phyloP scores from a whole-genome alignment of 768 basidiomycete species.

The Pleurotus tuoliensis region DNA sequence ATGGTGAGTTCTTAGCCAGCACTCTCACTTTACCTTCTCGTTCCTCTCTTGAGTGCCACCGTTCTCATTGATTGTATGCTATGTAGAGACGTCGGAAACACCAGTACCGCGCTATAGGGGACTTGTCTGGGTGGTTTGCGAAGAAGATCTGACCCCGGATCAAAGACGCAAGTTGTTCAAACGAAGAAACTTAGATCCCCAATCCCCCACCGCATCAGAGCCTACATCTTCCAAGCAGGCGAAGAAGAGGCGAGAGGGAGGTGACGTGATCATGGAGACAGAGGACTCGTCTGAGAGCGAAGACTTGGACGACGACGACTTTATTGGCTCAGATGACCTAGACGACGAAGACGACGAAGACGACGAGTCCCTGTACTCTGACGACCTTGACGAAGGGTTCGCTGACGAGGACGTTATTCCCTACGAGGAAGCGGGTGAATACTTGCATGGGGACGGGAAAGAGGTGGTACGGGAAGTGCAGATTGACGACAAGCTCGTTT shows the following conservation, averaged over 20 bases:
- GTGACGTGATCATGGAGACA: neutral
- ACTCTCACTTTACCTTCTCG: conserved; percentile 1
- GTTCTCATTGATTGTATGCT: conserved; percentile 11
- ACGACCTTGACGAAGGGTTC: conserved; percentile 4
- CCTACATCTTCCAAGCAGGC: conserved; percentile 21
- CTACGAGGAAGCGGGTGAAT: neutral
- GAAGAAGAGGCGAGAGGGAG: conserved; percentile 9
- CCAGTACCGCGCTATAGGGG: conserved; percentile 55
- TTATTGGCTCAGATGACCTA: neutral
- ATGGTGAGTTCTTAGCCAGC: conserved; percentile 18
- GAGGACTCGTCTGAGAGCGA: conserved; percentile 20
- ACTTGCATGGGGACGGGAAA: neutral
- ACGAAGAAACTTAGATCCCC: conserved; percentile 22
- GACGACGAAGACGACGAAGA: conserved; percentile 20
- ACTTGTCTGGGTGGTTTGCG: conserved; percentile 78
- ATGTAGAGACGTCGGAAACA: neutral
- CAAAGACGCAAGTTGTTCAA: conserved; percentile 14
- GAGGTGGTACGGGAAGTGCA: neutral
- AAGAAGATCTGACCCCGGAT: conserved; percentile 55
- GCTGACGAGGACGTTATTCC: conserved; percentile 6
- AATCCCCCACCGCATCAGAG: conserved; percentile 13
- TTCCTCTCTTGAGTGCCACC: conserved; percentile 9
- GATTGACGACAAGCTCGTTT: conserved; percentile 8
- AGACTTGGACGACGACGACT: conserved; percentile 25
- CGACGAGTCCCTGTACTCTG: conserved; percentile 12